Percentiles rank a stretch among this genome's conserved stretches.
These are phyloP conservation scores for Extremus antarcticus DNA, from an alignment of 495 filamentous ascomycete species.

Conservation along the genomic window DNA sequence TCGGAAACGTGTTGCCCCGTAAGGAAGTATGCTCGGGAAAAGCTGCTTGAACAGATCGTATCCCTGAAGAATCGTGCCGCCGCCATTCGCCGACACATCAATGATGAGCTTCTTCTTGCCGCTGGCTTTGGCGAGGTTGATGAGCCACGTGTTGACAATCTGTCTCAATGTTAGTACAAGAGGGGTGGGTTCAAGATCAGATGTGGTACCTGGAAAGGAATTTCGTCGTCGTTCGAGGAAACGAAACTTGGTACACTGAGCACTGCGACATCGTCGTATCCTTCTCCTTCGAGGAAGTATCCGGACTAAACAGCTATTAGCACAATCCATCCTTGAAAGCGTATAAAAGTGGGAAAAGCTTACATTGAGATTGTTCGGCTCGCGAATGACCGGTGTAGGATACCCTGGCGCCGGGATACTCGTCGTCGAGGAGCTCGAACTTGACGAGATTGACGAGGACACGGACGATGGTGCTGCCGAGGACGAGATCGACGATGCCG, in stretches of 20 bases:
- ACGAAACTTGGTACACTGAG: slow-evolving; percentile 42
- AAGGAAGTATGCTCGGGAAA: slow-evolving; percentile 29
- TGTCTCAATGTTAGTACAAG: too few species aligned
- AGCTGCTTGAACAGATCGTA: slow-evolving; percentile 38
- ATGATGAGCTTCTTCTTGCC: slow-evolving; percentile 38
- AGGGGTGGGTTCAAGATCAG: too few species aligned
- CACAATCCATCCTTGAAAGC: not conserved
- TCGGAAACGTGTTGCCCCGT: slow-evolving; percentile 36
- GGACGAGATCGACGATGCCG: slow-evolving; percentile 11
- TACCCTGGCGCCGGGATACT: slow-evolving; percentile 35
- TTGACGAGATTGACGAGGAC: too few species aligned
- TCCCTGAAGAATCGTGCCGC: slow-evolving; percentile 36
- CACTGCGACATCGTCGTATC: slow-evolving; percentile 34
- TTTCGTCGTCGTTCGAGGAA: slow-evolving; percentile 20
- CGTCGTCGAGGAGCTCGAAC: not conserved
- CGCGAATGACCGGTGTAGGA: slow-evolving; percentile 37
- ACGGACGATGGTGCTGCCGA: not conserved
- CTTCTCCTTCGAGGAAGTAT: slow-evolving; percentile 37
- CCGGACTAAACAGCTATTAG: slow-evolving; percentile 24
- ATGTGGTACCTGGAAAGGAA: slow-evolving; percentile 20
- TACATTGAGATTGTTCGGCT: slow-evolving; percentile 31
- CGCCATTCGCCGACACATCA: slow-evolving; percentile 44
- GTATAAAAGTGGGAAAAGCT: not conserved
- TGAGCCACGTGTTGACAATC: slow-evolving; percentile 29
- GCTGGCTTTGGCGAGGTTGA: slow-evolving; percentile 31